A percentile compares a stretch with the other conserved stretches of the same genome.
Evolutionary conservation across 2,329 filamentous ascomycete genomes (phyloP).

Genomic region (Sordariomycetes sp.): DNA sequence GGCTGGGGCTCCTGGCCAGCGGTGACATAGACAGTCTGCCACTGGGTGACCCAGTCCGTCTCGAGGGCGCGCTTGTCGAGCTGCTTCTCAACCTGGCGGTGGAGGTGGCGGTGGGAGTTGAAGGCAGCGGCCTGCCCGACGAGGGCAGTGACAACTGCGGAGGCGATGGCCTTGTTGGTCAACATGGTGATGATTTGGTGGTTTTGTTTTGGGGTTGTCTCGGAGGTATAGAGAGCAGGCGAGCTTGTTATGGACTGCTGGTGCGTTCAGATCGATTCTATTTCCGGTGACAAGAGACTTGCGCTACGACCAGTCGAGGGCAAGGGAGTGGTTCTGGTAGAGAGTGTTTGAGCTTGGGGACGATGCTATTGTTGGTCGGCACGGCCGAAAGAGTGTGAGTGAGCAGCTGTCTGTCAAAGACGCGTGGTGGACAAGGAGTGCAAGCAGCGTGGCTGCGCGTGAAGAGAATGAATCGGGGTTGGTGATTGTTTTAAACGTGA

Average conservation of each 20-base stretch:
- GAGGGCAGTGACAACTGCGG: constrained; percentile 33
- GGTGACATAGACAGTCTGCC: constrained; percentile 27
- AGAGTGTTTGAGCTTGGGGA: too few species aligned
- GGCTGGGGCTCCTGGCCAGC: constrained; percentile 16
- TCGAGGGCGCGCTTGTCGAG: constrained; percentile 20
- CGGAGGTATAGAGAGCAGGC: neutral
- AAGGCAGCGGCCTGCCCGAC: constrained; percentile 32
- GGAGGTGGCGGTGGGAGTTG: constrained; percentile 31
- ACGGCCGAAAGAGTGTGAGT: constrained; percentile 21
- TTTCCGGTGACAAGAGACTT: too few species aligned
- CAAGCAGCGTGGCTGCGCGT: constrained; percentile 17
- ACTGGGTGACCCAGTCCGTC: constrained; percentile 19
- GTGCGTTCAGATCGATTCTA: too few species aligned
- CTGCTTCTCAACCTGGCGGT: constrained; percentile 23
- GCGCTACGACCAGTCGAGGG: constrained; percentile 1
- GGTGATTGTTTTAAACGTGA: neutral
- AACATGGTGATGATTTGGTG: constrained; percentile 25
- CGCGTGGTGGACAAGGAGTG: constrained; percentile 30
- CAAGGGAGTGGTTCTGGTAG: neutral
- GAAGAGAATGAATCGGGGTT: constrained; percentile 1
- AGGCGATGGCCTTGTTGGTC: constrained; percentile 28
- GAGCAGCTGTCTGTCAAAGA: constrained; percentile 42
- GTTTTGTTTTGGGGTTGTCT: neutral
- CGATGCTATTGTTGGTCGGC: constrained; percentile 16
- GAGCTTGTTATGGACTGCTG: constrained; percentile 2